phyloP scores from a whole-genome alignment of 2,329 filamentous ascomycete species.

The Alternaria alternata region DNA sequence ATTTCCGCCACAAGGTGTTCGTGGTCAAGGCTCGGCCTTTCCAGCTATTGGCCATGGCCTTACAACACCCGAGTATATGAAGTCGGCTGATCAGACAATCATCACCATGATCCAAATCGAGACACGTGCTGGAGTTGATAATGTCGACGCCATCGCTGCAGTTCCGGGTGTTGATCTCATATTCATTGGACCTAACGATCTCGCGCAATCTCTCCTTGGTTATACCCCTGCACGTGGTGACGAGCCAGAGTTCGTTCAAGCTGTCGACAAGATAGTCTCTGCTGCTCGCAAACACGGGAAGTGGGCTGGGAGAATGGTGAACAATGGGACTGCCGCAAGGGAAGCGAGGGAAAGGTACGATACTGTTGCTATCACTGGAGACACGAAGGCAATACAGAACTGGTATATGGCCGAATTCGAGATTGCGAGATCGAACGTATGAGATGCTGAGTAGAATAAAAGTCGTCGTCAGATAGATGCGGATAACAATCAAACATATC shows the following conservation, averaged over 20 bases:
- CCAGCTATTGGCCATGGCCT: slow-evolving; percentile 57
- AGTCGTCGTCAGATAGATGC: background rate
- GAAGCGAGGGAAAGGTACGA: slow-evolving; percentile 52
- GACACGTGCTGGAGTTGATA: slow-evolving; percentile 67
- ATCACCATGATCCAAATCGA: slow-evolving; percentile 74
- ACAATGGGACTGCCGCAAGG: slow-evolving; percentile 53
- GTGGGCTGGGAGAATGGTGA: slow-evolving; percentile 65
- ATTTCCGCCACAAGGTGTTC: slow-evolving; percentile 63
- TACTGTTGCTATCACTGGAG: slow-evolving; percentile 57
- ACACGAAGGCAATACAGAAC: slow-evolving; percentile 60
- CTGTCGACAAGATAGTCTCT: slow-evolving; percentile 59
- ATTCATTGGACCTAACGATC: slow-evolving; percentile 72
- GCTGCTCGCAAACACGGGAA: slow-evolving; percentile 70
- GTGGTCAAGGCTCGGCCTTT: slow-evolving; percentile 66
- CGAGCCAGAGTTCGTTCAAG: slow-evolving; percentile 65
- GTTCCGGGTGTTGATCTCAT: slow-evolving; percentile 63
- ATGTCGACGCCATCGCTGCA: slow-evolving; percentile 68
- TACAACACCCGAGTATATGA: slow-evolving; percentile 63
- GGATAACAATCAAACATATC: background rate
- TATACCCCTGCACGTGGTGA: slow-evolving; percentile 64
- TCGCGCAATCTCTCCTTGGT: slow-evolving; percentile 64
- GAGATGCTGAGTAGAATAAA: background rate
- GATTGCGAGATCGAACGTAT: slow-evolving; percentile 20
- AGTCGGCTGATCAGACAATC: slow-evolving; percentile 65
- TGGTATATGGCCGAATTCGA: slow-evolving; percentile 53